phyloP scores from a whole-genome alignment of 805 yeast species.

The Candida loeiensis region DNA sequence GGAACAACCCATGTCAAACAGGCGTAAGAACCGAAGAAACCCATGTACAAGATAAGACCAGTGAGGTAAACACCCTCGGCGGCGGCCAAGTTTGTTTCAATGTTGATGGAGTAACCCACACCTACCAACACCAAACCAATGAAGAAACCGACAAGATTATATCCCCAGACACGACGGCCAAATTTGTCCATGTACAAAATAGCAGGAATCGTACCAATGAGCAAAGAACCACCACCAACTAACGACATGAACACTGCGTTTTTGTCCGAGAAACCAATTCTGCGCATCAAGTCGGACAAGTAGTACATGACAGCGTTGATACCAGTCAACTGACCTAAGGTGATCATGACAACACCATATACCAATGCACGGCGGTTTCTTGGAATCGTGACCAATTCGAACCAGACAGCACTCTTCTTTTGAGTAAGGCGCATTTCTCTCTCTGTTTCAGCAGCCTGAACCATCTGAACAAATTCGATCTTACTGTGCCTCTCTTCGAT shows the following conservation, averaged over 20 bases:
- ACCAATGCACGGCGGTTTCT: conserved; percentile 39
- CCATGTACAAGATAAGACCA: conserved; percentile 61
- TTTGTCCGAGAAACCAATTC: conserved; percentile 38
- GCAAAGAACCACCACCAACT: conserved; percentile 78
- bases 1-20: conserved; percentile 64
- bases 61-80: conserved; percentile 60
- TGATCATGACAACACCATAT: conserved; percentile 44
- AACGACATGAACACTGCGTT: conserved; percentile 71
- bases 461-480: conserved; percentile 43
- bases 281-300: conserved; percentile 58
- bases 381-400: conserved; percentile 47
- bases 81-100: conserved; percentile 37
- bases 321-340: conserved; percentile 44
- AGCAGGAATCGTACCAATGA: conserved; percentile 78
- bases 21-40: conserved; percentile 75
- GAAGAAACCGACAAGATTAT: conserved; percentile 54
- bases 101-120: conserved; percentile 52
- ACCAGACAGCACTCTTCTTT: conserved; percentile 36
- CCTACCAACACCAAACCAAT: conserved; percentile 64
- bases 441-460: conserved; percentile 44
- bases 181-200: conserved; percentile 70
- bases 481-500: conserved; percentile 42
- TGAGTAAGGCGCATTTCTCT: conserved; percentile 35
- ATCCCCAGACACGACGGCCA: conserved; percentile 76
- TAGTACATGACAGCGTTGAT: conserved; percentile 45